Percentiles rank a stretch among this genome's conserved stretches.
phyloP scores from a whole-genome alignment of 2,329 filamentous ascomycete species.

The Sarocladium kiliense region DNA sequence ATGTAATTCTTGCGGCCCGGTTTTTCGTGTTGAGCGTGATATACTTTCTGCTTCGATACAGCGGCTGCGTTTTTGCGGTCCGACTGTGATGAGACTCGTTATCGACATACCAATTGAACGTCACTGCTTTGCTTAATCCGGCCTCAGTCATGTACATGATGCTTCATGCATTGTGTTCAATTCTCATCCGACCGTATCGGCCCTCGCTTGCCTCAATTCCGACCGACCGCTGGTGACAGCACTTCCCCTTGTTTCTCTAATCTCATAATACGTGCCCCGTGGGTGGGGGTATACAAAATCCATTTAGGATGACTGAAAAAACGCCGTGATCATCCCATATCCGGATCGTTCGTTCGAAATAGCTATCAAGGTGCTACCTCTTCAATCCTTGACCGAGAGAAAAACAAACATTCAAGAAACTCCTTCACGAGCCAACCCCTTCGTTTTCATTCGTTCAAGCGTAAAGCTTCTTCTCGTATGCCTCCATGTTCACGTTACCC shows the following conservation, averaged over 20 bases:
- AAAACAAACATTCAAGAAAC: neutral
- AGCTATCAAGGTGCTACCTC: slow-evolving; percentile 8
- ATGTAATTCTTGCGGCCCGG: too few species aligned
- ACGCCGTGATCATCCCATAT: slow-evolving; percentile 5
- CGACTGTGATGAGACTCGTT: too few species aligned
- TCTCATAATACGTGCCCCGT: slow-evolving; percentile 4
- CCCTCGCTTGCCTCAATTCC: neutral
- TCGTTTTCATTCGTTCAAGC: slow-evolving; percentile 49
- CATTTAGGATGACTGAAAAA: neutral
- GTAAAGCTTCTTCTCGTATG: slow-evolving; percentile 99
- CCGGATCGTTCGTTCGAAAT: slow-evolving; percentile 2
- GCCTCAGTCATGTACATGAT: neutral
- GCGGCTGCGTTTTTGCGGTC: too few species aligned
- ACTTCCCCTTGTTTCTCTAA: slow-evolving; percentile 7
- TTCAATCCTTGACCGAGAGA: neutral
- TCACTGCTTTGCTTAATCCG: too few species aligned
- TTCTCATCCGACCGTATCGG: neutral
- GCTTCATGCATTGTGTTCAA: neutral
- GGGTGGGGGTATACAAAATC: neutral
- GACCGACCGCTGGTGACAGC: slow-evolving; percentile 5
- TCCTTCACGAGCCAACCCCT: neutral
- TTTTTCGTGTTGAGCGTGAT: too few species aligned
- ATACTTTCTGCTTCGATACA: too few species aligned
- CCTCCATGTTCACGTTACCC: slow-evolving; percentile 97
- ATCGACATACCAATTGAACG: too few species aligned